Percentiles rank a stretch among this genome's conserved stretches.
phyloP scores from a whole-genome alignment of 2,329 filamentous ascomycete genomes.

The Colletotrichum viniferum region DNA sequence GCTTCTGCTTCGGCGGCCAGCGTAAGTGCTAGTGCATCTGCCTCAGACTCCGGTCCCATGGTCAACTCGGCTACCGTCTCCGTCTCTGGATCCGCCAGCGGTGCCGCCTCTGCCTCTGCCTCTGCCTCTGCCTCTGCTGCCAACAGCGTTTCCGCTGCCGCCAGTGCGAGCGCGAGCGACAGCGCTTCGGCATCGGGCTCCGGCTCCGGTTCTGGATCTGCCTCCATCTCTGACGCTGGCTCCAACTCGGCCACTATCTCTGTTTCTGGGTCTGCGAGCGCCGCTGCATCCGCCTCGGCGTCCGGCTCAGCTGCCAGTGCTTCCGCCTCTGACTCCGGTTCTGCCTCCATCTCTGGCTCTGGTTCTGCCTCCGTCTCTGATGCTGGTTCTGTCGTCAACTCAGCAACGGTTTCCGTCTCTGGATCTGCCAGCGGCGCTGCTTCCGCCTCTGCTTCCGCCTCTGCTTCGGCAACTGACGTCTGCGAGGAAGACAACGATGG shows the following conservation, averaged over 20 bases:
- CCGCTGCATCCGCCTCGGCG: not conserved
- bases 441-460: not conserved
- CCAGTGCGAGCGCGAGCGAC: not conserved
- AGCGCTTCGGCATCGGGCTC: not conserved
- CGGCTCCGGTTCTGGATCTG: too few species aligned
- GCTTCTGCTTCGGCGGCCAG: not conserved
- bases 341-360: not conserved
- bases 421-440: not conserved
- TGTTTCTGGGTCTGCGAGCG: not conserved
- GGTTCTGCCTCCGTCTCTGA: not conserved
- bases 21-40: not conserved
- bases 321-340: not conserved
- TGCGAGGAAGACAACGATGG: conserved; percentile 19
- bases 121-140: not conserved
- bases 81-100: not conserved
- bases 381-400: not conserved
- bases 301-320: not conserved
- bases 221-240: not conserved
- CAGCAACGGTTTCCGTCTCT: not conserved
- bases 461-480: not conserved
- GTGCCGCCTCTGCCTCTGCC: not conserved
- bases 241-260: conserved; percentile 3
- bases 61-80: not conserved
- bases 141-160: not conserved
- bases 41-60: not conserved